These are phyloP conservation scores for Fraxinus quadrangulata DNA, from an alignment of 257 asterid genomes.

Conservation along the genomic window DNA sequence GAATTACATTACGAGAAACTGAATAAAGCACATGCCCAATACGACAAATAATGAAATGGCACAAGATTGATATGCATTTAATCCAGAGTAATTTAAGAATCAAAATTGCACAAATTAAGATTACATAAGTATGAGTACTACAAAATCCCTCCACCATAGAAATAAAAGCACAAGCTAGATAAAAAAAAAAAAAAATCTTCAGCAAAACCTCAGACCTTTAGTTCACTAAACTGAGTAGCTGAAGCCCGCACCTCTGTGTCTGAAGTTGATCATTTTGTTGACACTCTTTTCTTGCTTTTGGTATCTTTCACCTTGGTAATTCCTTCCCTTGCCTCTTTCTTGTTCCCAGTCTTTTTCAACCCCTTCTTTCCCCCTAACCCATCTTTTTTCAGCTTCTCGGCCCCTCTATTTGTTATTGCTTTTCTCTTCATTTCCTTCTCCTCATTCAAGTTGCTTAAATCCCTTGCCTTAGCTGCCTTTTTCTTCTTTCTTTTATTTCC, in stretches of 20 bases:
- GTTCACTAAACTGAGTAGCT: not conserved
- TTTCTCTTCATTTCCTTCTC: constrained; percentile 15
- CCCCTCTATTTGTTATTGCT: not conserved
- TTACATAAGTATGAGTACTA: not conserved
- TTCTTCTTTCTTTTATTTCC: constrained; percentile 7
- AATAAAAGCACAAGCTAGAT: not conserved
- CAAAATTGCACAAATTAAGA: constrained; percentile 3
- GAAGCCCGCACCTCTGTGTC: not conserved
- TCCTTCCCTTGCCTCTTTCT: not conserved
- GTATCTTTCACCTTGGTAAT: not conserved
- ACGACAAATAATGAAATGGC: not conserved
- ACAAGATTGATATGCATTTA: not conserved
- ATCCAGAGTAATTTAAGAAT: not conserved
- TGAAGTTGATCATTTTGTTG: not conserved
- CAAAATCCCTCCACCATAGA: not conserved
- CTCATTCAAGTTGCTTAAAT: not conserved
- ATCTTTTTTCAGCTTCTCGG: not conserved
- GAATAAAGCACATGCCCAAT: not conserved
- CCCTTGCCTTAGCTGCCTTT: constrained; percentile 1
- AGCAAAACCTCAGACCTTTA: not conserved
- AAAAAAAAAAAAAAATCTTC: not conserved
- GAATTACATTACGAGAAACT: not conserved
- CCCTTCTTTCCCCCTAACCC: constrained; percentile 11
- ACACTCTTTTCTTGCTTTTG: constrained; percentile 1
- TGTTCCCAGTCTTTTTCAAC: not conserved